Evolutionary conservation across 352 stramenopile species (phyloP).

Genomic region (Plasmopara muralis): DNA sequence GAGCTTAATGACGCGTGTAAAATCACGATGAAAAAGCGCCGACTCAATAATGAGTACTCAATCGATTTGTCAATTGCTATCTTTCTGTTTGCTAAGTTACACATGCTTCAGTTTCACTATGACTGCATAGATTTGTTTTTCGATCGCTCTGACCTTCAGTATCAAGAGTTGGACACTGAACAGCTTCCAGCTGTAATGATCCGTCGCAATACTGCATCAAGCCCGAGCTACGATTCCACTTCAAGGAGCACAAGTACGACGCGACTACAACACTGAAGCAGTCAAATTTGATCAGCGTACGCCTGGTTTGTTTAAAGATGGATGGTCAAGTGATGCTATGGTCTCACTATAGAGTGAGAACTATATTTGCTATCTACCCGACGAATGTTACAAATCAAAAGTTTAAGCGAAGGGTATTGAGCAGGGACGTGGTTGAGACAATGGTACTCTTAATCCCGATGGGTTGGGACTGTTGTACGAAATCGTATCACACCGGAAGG

Average conservation of each 20-base stretch:
- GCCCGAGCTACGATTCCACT: constrained; percentile 6
- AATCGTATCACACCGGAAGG: too few relatives aligned
- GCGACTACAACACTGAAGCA: too few relatives aligned
- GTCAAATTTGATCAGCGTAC: constrained; percentile 1
- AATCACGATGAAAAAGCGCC: neutral
- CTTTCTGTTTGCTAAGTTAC: neutral
- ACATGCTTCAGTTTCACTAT: constrained; percentile 5
- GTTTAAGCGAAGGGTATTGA: too few relatives aligned
- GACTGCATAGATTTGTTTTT: constrained; percentile 4
- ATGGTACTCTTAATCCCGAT: too few relatives aligned
- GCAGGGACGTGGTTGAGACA: too few relatives aligned
- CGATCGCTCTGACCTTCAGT: constrained; percentile 9
- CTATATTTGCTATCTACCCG: too few relatives aligned
- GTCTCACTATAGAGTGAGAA: too few relatives aligned
- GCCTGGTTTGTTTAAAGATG: constrained; percentile 2
- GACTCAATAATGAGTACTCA: neutral
- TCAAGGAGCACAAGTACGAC: constrained; percentile 3
- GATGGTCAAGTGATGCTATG: constrained; percentile 4
- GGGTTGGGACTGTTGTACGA: too few relatives aligned
- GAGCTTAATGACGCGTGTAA: constrained; percentile 1
- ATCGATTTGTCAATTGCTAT: constrained; percentile 4
- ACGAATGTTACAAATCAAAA: too few relatives aligned
- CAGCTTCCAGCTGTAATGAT: neutral
- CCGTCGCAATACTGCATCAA: constrained; percentile 4
- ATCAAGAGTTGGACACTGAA: constrained; percentile 3